phyloP scores from a whole-genome alignment of 345 rosid species.

The Citrus trifoliata region DNA sequence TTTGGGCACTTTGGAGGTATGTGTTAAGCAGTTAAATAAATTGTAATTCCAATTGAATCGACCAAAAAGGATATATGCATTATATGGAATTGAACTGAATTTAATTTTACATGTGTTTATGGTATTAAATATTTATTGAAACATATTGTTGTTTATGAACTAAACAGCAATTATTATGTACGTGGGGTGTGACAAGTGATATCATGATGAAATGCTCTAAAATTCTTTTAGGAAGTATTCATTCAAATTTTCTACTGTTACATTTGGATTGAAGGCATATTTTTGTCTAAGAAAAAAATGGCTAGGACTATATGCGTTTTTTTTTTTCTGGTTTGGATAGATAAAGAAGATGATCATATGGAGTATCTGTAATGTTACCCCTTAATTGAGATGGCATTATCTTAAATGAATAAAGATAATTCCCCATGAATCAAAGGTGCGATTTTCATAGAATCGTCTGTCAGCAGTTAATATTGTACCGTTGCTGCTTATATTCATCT shows the following conservation, averaged over 20 bases:
- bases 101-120: neutral
- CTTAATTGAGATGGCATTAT: neutral
- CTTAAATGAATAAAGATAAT: neutral
- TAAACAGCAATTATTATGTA: neutral
- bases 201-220: neutral
- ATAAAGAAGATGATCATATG: neutral
- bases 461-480: neutral
- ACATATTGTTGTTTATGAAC: neutral
- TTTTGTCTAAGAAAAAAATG: neutral
- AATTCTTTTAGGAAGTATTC: neutral
- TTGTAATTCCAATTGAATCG: neutral
- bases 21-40: constrained; percentile 7
- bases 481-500: neutral
- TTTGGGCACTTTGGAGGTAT: constrained; percentile 95
- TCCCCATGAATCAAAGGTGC: neutral
- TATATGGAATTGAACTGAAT: neutral
- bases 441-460: neutral
- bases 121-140: neutral
- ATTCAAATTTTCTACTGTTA: neutral
- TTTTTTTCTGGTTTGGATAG: neutral
- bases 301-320: neutral
- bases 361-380: neutral
- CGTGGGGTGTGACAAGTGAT: neutral
- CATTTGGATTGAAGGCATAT: neutral
- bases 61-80: no score